Percentiles rank a stretch among this genome's conserved stretches.
phyloP scores from a whole-genome alignment of 164 flowering plant genomes.

The Chimonanthus praecox region DNA sequence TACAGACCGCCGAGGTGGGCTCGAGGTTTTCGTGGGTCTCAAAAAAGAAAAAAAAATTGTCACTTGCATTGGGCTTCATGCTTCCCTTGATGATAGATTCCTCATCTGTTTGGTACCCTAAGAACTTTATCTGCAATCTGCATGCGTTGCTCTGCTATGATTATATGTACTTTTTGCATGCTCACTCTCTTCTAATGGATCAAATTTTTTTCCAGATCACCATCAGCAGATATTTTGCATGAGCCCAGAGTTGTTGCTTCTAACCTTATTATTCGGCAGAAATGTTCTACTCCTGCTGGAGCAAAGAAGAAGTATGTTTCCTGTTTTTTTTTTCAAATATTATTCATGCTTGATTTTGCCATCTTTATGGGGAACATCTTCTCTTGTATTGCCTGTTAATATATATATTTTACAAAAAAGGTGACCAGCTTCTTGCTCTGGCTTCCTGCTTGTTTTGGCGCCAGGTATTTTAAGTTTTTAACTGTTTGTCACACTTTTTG shows the following conservation, averaged over 20 bases:
- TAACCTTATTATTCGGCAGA: not conserved
- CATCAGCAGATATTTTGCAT: not conserved
- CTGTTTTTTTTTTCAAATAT: not conserved
- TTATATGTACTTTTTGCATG: not conserved
- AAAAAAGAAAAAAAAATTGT: not conserved
- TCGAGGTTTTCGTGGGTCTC: too few relatives aligned
- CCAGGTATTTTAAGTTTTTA: not conserved
- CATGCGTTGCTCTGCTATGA: too few relatives aligned
- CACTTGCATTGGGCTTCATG: not conserved
- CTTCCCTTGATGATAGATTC: not conserved
- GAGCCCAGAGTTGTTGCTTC: not conserved
- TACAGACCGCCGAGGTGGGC: too few relatives aligned
- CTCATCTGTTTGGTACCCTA: not conserved
- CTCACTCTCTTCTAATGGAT: not conserved
- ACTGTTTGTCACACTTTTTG: not conserved
- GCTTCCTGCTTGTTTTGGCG: not conserved
- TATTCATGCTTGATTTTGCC: not conserved
- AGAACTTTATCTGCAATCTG: not conserved
- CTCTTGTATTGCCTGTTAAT: not conserved
- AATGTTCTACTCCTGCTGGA: not conserved
- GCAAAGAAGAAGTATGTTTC: not conserved
- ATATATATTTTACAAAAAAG: too few relatives aligned
- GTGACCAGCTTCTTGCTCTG: not conserved
- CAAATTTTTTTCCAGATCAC: not conserved
- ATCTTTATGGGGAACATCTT: not conserved